A percentile compares a stretch with the other conserved stretches of the same genome.
Evolutionary conservation across 208 protist species (phyloP).

Genomic region (Leishmania tarentolae): DNA sequence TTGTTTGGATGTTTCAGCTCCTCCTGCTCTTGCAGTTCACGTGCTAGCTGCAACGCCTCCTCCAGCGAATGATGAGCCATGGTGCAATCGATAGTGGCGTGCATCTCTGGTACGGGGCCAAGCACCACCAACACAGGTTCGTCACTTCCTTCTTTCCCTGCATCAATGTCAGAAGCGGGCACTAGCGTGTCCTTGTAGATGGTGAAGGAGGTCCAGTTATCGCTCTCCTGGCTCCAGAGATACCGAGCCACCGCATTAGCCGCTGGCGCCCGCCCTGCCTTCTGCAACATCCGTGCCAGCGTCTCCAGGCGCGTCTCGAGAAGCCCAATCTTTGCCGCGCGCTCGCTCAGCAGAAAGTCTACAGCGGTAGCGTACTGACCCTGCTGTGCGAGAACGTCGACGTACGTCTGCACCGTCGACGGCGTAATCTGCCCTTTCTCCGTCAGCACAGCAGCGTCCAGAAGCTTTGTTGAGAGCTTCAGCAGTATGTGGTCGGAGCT

Average conservation of each 20-base stretch:
- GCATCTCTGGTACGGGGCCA: constrained; percentile 28
- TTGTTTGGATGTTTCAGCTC: constrained; percentile 35
- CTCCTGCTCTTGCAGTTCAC: constrained; percentile 36
- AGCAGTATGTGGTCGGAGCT: constrained; percentile 70
- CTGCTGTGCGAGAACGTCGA: constrained; percentile 82
- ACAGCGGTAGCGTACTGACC: constrained; percentile 55
- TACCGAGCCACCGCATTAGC: constrained; percentile 67
- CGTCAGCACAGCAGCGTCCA: constrained; percentile 62
- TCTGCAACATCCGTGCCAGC: constrained; percentile 45
- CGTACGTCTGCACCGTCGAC: constrained; percentile 73
- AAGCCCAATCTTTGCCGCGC: constrained; percentile 65
- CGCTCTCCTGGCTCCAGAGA: constrained; percentile 60
- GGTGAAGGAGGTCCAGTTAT: constrained; percentile 82
- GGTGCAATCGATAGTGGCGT: constrained; percentile 40
- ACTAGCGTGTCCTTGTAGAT: constrained; percentile 66
- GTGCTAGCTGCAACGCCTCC: constrained; percentile 57
- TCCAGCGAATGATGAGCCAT: constrained; percentile 44
- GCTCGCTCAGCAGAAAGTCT: constrained; percentile 61
- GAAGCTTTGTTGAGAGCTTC: constrained; percentile 70
- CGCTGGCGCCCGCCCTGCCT: constrained; percentile 37
- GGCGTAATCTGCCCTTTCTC: constrained; percentile 61
- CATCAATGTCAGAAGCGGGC: not conserved
- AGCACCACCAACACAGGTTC: constrained; percentile 22
- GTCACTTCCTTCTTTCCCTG: not conserved
- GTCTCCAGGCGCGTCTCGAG: constrained; percentile 79